A percentile compares a stretch with the other conserved stretches of the same genome.
phyloP scores from a whole-genome alignment of 345 rosid species.

The Erysimum cheiranthoides region DNA sequence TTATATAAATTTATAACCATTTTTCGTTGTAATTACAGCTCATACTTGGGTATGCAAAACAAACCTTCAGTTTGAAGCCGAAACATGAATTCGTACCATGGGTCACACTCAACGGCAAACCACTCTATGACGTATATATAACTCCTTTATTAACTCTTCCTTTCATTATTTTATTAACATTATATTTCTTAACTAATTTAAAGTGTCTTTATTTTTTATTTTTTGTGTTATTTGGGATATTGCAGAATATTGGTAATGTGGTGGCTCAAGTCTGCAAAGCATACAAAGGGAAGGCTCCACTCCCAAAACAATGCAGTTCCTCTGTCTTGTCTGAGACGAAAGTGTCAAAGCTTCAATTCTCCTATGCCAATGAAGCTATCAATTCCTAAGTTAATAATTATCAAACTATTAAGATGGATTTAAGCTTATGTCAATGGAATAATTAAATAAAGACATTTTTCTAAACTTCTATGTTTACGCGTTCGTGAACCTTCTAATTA shows the following conservation, averaged over 20 bases:
- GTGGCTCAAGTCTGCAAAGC: slow-evolving; percentile 23
- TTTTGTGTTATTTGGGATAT: slow-evolving; percentile 1
- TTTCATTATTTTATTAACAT: neutral
- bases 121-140: slow-evolving; percentile 16
- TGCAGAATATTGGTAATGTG: neutral
- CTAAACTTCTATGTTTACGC: neutral
- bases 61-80: slow-evolving; percentile 24
- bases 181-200: neutral
- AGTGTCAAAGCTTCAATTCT: slow-evolving; percentile 19
- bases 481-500: neutral
- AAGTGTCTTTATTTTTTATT: neutral
- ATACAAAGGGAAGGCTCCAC: slow-evolving; percentile 35
- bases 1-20: neutral
- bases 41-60: slow-evolving; percentile 37
- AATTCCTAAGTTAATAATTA: neutral
- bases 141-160: neutral
- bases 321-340: neutral
- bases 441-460: slow-evolving; percentile 7
- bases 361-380: slow-evolving; percentile 17
- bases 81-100: slow-evolving; percentile 35
- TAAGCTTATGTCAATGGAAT: slow-evolving; percentile 4
- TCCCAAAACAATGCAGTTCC: slow-evolving; percentile 22
- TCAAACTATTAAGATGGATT: slow-evolving; percentile 7
- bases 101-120: slow-evolving; percentile 35
- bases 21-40: slow-evolving; percentile 19